Base-by-base conservation (phyloP, 495 filamentous ascomycete species). In the Neurospora hispaniola region DNA sequence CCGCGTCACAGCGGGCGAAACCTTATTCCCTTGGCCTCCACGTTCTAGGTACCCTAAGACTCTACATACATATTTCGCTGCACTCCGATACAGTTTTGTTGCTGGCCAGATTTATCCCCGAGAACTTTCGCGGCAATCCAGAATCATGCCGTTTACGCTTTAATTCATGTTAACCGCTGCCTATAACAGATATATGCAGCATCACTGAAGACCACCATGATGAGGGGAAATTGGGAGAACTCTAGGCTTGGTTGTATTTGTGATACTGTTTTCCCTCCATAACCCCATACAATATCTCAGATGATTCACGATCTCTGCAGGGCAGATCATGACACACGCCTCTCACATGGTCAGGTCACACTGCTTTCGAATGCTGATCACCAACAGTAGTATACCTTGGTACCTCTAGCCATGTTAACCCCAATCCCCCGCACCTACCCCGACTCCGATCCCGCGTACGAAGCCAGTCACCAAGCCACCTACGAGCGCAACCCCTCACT, bases 381-480 rank as follows among this genome's bases (percentile, higher is more conserved):
- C 44, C 44, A 48, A 11, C 44, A n/a, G 20, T 10, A 14, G 27
- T 31, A 2, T 27, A 0, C 2, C 46, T 31, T 31, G 27, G 27
- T 31, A n/a, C n/a, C n/a, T n/a, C n/a, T n/a, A 31, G 27, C 27
- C 27, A 31, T 2, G 76, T 73, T 76, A 4, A 74, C 76, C 35
- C 23, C 27, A 2, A 35, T 75, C 68, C 77, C 77, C 7, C 35
- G 35, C 27, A 77, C 76, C 9, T 80, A 80, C 44, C 44, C 71
- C 42, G 75, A 80, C 70, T 74, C 75, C 39, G 39, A 39, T 4
- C 5, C 0, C 12, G 77, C 73, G 41, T 79, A 77, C 70, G 74
- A 80, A 62, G 74, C 70, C 20, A 75, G 77, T 18, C 78, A 78
- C 59, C 59, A 54, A 38, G 70, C 54, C 10, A 79, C 77, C 16